phyloP scores from a whole-genome alignment of 495 filamentous ascomycete species.

The Saxophila tyrrhenica region DNA sequence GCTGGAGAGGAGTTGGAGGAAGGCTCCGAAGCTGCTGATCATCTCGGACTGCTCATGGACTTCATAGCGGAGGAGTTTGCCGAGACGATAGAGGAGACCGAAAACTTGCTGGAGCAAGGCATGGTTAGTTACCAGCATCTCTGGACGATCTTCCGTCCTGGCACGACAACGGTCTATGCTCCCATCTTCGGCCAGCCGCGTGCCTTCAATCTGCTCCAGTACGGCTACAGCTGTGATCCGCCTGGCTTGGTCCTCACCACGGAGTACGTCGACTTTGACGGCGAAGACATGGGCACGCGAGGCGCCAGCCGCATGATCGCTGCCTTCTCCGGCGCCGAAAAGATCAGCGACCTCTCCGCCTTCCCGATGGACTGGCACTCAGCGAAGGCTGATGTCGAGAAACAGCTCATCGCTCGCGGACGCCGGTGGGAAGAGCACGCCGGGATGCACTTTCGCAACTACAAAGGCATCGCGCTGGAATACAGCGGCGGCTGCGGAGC shows the following conservation, averaged over 20 bases:
- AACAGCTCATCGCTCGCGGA: constrained; percentile 8
- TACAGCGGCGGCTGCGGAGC: neutral
- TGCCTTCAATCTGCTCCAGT: constrained; percentile 1
- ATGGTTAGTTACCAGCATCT: constrained; percentile 11
- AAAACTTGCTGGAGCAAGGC: constrained; percentile 8
- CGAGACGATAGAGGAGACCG: constrained; percentile 7
- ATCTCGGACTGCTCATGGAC: constrained; percentile 9
- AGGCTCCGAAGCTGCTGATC: constrained; percentile 6
- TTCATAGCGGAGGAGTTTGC: constrained; percentile 12
- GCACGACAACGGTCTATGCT: constrained; percentile 2
- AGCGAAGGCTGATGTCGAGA: neutral
- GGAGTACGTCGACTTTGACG: constrained; percentile 10
- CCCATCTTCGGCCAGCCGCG: constrained; percentile 1
- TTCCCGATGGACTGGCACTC: constrained; percentile 11
- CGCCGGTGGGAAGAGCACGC: constrained; percentile 2
- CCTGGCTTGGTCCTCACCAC: neutral
- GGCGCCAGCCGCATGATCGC: neutral
- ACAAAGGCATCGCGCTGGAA: constrained; percentile 11
- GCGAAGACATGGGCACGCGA: constrained; percentile 3
- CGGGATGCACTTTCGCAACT: constrained; percentile 9
- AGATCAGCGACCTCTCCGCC: constrained; percentile 7
- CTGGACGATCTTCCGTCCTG: constrained; percentile 16
- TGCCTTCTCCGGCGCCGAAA: constrained; percentile 3
- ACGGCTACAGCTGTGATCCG: neutral
- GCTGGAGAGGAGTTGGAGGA: constrained; percentile 2